Percentiles rank a stretch among this genome's conserved stretches.
These are phyloP conservation scores for Nakazawaea wickerhamii DNA, from an alignment of 805 yeast genomes.

Conservation along the genomic window DNA sequence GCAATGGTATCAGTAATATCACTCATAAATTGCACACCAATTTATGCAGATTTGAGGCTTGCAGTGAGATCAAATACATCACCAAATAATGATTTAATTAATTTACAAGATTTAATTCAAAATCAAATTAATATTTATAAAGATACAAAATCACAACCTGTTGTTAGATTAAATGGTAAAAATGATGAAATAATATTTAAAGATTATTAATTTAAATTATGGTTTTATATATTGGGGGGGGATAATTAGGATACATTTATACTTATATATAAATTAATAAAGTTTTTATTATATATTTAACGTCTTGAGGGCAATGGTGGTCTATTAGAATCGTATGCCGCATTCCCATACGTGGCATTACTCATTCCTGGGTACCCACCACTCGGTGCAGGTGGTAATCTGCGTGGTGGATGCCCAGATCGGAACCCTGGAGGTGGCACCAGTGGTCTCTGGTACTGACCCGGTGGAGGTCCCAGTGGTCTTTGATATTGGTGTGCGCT, in stretches of 20 bases:
- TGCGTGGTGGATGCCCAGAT: not conserved
- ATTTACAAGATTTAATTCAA: not conserved
- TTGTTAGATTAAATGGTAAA: not conserved
- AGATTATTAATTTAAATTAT: no score
- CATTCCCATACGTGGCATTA: slow-evolving; percentile 12
- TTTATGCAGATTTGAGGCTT: slow-evolving; percentile 7
- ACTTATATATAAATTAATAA: no score
- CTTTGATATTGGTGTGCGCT: slow-evolving; percentile 11
- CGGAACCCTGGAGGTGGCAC: slow-evolving; percentile 1
- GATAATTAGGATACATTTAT: no score
- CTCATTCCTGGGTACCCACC: slow-evolving; percentile 13
- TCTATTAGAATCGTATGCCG: slow-evolving; percentile 7
- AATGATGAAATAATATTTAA: not conserved
- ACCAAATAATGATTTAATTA: not conserved
- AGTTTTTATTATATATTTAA: not conserved
- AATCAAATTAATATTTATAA: not conserved
- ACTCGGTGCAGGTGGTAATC: slow-evolving; percentile 3
- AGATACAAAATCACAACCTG: slow-evolving; percentile 1
- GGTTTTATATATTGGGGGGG: no score
- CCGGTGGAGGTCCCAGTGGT: slow-evolving; percentile 15
- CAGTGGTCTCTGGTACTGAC: not conserved
- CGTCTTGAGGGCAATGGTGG: slow-evolving; percentile 12
- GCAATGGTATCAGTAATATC: not conserved
- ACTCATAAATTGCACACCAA: slow-evolving; percentile 2
- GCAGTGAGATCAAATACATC: not conserved